Conservation (phyloP, 495 filamentous ascomycete genomes). For the Penicillium arizonense region DNA sequence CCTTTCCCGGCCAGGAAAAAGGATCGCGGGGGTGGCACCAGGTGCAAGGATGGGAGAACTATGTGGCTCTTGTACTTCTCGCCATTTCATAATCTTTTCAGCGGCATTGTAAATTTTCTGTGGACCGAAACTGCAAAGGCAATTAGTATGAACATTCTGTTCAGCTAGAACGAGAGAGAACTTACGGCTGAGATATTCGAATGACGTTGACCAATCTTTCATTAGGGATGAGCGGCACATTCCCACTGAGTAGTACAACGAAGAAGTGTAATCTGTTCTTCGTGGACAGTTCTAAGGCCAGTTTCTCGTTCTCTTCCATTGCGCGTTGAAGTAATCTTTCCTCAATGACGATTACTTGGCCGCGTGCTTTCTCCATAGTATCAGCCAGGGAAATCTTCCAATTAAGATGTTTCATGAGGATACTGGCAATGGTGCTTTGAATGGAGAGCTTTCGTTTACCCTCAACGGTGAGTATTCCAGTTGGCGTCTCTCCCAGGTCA, state of each 20-base stretch:
- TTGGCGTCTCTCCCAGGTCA: conserved; percentile 24
- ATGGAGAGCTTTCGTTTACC: conserved; percentile 35
- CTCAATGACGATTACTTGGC: conserved; percentile 34
- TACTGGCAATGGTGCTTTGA: conserved; percentile 29
- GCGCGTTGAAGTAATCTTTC: conserved; percentile 17
- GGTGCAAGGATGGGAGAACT: conserved; percentile 1
- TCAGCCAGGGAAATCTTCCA: conserved; percentile 35
- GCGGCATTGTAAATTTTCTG: conserved; percentile 28
- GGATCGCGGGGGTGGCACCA: background rate
- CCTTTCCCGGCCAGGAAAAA: background rate
- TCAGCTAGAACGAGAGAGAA: background rate
- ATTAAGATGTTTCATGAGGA: conserved; percentile 24
- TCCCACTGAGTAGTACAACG: conserved; percentile 31
- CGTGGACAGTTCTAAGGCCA: conserved; percentile 5
- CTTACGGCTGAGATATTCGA: conserved; percentile 35
- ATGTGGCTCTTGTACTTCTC: background rate
- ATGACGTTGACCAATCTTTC: conserved; percentile 16
- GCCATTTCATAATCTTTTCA: conserved; percentile 17
- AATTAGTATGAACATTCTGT: conserved; percentile 10
- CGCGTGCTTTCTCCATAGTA: conserved; percentile 19
- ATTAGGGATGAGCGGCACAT: conserved; percentile 4
- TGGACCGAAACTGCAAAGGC: conserved; percentile 26
- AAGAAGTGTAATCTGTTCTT: conserved; percentile 20
- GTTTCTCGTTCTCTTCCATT: conserved; percentile 6
- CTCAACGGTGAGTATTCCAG: conserved; percentile 25